Conservation (phyloP, 495 filamentous ascomycete genomes). For the Hyphodiscus hymeniophilus region DNA sequence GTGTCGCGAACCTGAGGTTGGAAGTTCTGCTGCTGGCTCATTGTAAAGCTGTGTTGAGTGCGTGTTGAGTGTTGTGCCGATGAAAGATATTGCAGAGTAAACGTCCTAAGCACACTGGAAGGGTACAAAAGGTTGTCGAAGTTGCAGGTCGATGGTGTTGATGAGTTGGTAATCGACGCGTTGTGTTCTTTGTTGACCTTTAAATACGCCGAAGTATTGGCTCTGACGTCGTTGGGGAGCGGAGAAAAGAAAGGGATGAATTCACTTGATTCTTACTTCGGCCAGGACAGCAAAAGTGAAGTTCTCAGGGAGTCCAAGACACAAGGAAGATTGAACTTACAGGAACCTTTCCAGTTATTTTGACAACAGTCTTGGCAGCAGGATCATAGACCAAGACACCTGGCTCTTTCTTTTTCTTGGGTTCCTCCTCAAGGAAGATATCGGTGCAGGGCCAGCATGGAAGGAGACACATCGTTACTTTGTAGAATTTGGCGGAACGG, state of each 20-base stretch:
- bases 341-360: constrained; percentile 10
- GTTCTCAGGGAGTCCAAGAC: not conserved
- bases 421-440: constrained; percentile 30
- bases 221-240: too few relatives aligned
- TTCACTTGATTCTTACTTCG: too few relatives aligned
- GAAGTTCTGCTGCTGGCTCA: constrained; percentile 23
- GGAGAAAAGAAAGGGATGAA: too few relatives aligned
- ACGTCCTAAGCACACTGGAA: too few relatives aligned
- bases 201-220: too few relatives aligned
- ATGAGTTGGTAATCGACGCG: too few relatives aligned
- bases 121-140: too few relatives aligned
- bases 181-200: too few relatives aligned
- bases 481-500: not conserved
- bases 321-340: constrained; percentile 1
- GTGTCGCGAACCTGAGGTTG: constrained; percentile 41
- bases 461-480: constrained; percentile 29
- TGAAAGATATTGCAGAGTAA: too few relatives aligned
- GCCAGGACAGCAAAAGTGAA: too few relatives aligned
- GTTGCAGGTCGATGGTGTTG: too few relatives aligned
- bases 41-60: not conserved
- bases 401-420: constrained; percentile 15
- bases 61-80: not conserved
- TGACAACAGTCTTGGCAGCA: constrained; percentile 9
- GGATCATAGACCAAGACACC: constrained; percentile 11
- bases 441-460: constrained; percentile 36